Base-by-base conservation (phyloP, 768 basidiomycete species). In the Russula sp. region DNA sequence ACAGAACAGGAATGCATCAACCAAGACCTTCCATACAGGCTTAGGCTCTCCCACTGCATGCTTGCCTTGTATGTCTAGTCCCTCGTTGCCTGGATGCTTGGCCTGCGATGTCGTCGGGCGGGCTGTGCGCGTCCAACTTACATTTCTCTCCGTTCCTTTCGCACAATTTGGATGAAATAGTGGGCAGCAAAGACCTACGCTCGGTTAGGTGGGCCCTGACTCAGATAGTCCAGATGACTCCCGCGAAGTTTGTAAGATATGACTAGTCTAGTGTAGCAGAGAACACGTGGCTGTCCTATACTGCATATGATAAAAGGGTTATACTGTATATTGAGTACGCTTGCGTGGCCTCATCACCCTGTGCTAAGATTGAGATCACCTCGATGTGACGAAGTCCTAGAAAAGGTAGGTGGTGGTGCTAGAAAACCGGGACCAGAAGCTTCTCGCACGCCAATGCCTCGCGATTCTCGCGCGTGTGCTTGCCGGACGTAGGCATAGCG, bases 401-500 rank as follows among this genome's bases (percentile, higher is more conserved):
- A 64, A 35, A 64, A 64, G 27, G 53, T 34, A n/a, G 45, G 5
- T 27, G 61, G 64, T n/a, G 65, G 65, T 20, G 62, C 65, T 13
- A 66, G 40, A 44, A 40, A 34, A 2, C 65, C 35, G 40, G 55
- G 4, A 4, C 50, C 57, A 7, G 55, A 34, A 6, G 56, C 16
- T 18, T 66, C 64, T 51, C 56, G 51, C 61, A 53, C 27, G 40
- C 35, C 11, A 10, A 27, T 10, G 32, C 63, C 63, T 50, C 60
- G 65, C 52, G 54, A 56, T 27, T 91, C 87, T 40, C 81, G 79
- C 14, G 83, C 83, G 70, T 89, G 82, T 0, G 90, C 91, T 72
- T 91, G 87, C 49, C 93, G 83, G 31, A 91, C 84, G 70, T 92
- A 95, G 0, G 94, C 89, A 62, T 91, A 89, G 3, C 90, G 84